These are phyloP conservation scores for Vigna nakashimae DNA, from an alignment of 306 rosid genomes.

Conservation along the genomic window DNA sequence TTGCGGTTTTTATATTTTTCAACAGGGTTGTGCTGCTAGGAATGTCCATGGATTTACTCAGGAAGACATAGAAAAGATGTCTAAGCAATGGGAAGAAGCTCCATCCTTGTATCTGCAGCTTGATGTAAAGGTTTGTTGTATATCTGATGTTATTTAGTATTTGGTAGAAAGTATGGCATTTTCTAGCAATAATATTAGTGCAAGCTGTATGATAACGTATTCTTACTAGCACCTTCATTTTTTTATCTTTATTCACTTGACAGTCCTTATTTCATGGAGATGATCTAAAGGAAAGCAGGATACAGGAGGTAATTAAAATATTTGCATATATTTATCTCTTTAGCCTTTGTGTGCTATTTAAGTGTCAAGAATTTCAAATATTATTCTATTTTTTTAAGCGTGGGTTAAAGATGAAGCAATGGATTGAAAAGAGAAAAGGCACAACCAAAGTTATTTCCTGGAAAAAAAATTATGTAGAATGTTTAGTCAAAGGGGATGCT, in stretches of 20 bases:
- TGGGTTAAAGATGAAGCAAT: slow-evolving; percentile 31
- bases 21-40: slow-evolving; percentile 97
- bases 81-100: slow-evolving; percentile 90
- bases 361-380: slow-evolving; percentile 19
- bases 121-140: slow-evolving; percentile 73
- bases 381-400: background rate
- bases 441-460: slow-evolving; percentile 1
- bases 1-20: slow-evolving; percentile 43
- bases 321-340: slow-evolving; percentile 15
- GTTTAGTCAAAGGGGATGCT: background rate
- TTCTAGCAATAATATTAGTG: slow-evolving; percentile 14
- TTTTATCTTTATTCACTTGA: slow-evolving; percentile 47
- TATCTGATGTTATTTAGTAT: slow-evolving; percentile 34
- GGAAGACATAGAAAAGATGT: slow-evolving; percentile 81
- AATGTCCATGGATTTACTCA: slow-evolving; percentile 87
- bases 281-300: slow-evolving; percentile 80
- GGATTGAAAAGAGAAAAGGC: background rate
- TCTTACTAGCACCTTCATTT: slow-evolving; percentile 42
- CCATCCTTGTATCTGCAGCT: slow-evolving; percentile 83
- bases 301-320: slow-evolving; percentile 75
- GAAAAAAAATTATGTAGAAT: background rate
- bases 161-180: slow-evolving; percentile 31
- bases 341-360: slow-evolving; percentile 21
- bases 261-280: slow-evolving; percentile 92
- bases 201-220: slow-evolving; percentile 28